Base-by-base conservation (phyloP, 768 basidiomycete species). In the Mycena galericulata region DNA sequence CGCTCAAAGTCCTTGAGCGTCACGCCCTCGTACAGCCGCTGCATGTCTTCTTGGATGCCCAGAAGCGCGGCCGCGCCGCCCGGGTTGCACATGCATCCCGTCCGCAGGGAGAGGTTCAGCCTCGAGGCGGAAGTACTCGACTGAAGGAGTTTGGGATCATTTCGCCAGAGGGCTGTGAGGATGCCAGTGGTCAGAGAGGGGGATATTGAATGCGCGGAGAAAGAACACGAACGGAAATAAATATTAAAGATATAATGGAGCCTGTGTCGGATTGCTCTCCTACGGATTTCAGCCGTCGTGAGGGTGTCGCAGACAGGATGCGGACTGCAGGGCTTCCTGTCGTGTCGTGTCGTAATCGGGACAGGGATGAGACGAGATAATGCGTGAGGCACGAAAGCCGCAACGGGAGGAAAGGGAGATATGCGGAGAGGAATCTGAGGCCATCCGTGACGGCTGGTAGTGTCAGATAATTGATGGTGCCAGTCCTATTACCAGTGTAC, bases 31-130 rank as follows among this genome's bases (percentile, higher is more conserved):
- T 84, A 88, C 0, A 94, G 83, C 17, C 76, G 79, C 7, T 82
- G 80, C 92, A 94, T 94, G 64, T 89, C 84, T 22, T 85, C 82
- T 65, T 89, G 80, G 32, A 94, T 85, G 0, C 89, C 90, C 6
- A 94, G 84, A 18, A 95, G 79, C 6, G 91, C 87, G 1, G 92
- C 89, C 0, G 93, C 92, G 20, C 89, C 94, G 12, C 94, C 94
- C 18, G 94, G 92, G 70, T 95, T 96, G 75, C 94, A 96, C 88
- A 95, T 90, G 77, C 94, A 96, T 0, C 94, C 94, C 3, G 93
- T 93, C 46, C 94, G 89, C 34, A 95, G 79, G 20, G 93, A 94
- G 64, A 95, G 90, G 56, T 84, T 87, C 69, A 86, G 84, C 58
- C 78, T 82, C 20, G 89, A 84, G 17, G 93, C 92, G 1, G 90